These are phyloP conservation scores for Solanum piurae DNA, from an alignment of 257 asterid species.

Conservation along the genomic window DNA sequence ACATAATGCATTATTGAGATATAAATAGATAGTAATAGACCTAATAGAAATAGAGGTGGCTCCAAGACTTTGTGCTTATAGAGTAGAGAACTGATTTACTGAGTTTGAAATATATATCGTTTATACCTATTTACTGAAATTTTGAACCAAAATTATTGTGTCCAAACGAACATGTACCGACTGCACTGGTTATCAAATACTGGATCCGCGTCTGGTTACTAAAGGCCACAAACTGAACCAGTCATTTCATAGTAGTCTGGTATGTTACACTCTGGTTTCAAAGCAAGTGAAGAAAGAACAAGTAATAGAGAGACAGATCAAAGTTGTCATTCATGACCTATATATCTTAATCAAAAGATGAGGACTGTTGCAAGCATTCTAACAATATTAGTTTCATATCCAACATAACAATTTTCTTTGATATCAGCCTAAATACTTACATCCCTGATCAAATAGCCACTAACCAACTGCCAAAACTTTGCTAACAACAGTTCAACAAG, in stretches of 20 bases:
- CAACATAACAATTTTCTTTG: not conserved
- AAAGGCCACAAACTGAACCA: not conserved
- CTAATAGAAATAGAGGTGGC: not conserved
- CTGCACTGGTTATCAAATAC: not conserved
- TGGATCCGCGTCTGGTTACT: not conserved
- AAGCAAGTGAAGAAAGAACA: not conserved
- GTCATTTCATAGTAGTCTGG: not conserved
- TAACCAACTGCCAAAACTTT: not conserved
- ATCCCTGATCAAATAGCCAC: not conserved
- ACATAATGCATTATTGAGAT: not conserved
- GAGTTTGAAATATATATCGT: not conserved
- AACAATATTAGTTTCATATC: conserved; percentile 5
- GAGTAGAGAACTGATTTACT: too few species aligned
- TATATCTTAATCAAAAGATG: not conserved
- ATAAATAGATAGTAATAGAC: not conserved
- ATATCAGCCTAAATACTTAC: not conserved
- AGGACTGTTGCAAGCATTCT: conserved; percentile 6
- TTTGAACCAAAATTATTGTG: not conserved
- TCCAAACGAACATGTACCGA: not conserved
- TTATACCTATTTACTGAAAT: not conserved
- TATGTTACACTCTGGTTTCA: not conserved
- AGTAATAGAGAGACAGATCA: conserved; percentile 2
- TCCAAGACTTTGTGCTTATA: not conserved
- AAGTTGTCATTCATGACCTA: conserved; percentile 5
- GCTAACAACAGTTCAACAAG: not conserved